Percentiles rank a stretch among this genome's conserved stretches.
These are phyloP conservation scores for Pseudopithomyces chartarum DNA, from an alignment of 2,329 filamentous ascomycete genomes.

Conservation along the genomic window DNA sequence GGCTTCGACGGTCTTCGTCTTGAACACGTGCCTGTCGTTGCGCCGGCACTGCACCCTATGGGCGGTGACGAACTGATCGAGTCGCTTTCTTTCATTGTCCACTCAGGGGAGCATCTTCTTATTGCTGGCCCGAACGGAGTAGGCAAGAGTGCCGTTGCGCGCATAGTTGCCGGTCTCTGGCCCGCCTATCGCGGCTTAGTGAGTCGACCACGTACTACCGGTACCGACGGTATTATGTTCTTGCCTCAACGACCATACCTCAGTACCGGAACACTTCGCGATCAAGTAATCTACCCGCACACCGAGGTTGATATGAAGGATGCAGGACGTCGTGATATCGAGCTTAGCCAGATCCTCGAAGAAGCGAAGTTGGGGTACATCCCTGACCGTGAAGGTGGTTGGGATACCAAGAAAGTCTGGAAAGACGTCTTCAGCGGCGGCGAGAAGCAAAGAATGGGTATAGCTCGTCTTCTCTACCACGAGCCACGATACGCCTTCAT, in stretches of 20 bases:
- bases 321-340: constrained; percentile 75
- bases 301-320: constrained; percentile 92
- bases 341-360: constrained; percentile 78
- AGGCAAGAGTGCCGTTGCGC: constrained; percentile 86
- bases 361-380: constrained; percentile 87
- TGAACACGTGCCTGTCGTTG: constrained; percentile 91
- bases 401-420: constrained; percentile 97
- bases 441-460: constrained; percentile 94
- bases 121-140: constrained; percentile 95
- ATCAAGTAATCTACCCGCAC: constrained; percentile 98
- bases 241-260: constrained; percentile 92
- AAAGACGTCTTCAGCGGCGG: constrained; percentile 97
- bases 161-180: constrained; percentile 91
- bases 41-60: constrained; percentile 83
- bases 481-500: constrained; percentile 94
- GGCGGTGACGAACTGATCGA: constrained; percentile 92
- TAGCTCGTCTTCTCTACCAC: constrained; percentile 90
- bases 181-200: constrained; percentile 93
- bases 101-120: constrained; percentile 87
- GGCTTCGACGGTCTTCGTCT: constrained; percentile 94
- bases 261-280: constrained; percentile 86
- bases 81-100: constrained; percentile 85
- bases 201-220: constrained; percentile 78
- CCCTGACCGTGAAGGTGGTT: constrained; percentile 89
- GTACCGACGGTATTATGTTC: constrained; percentile 96